Conservation (phyloP, 306 rosid genomes). For the Sesbania bispinosa region DNA sequence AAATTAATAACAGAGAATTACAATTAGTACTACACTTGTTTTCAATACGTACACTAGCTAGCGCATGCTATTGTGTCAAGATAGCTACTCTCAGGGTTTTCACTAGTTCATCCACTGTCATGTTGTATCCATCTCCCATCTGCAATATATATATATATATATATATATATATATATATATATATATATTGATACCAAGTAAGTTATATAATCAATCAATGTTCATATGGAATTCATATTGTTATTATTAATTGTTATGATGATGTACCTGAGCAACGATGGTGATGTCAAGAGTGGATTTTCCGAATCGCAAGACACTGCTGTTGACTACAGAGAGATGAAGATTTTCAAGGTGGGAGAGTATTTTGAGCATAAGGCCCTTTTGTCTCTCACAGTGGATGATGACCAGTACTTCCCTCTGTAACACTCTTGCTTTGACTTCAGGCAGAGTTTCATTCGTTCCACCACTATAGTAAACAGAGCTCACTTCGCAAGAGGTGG, state of each 20-base stretch:
- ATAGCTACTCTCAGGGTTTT: constrained; percentile 22
- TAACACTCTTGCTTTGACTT: constrained; percentile 26
- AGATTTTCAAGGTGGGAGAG: constrained; percentile 20
- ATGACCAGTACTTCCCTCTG: constrained; percentile 24
- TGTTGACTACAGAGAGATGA: constrained; percentile 27
- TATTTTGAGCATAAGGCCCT: constrained; percentile 33
- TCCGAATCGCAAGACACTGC: constrained; percentile 39
- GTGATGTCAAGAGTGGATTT: constrained; percentile 33
- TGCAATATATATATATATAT: too few species aligned
- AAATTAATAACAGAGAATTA: background rate
- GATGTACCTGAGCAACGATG: constrained; percentile 30
- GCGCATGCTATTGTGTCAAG: background rate
- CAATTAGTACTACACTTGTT: background rate
- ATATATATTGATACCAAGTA: background rate
- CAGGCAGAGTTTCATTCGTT: background rate
- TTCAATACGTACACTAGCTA: background rate
- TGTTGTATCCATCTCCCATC: constrained; percentile 37
- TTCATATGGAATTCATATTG: too few species aligned
- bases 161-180: too few species aligned
- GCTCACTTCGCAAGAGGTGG: background rate
- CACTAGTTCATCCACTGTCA: constrained; percentile 23
- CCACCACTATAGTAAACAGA: background rate
- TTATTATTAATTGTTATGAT: background rate
- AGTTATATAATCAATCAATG: too few species aligned
- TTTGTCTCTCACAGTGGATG: constrained; percentile 33